These are phyloP conservation scores for Microstegium vimineum DNA, from an alignment of 176 grass and related monocot genomes.

Conservation along the genomic window DNA sequence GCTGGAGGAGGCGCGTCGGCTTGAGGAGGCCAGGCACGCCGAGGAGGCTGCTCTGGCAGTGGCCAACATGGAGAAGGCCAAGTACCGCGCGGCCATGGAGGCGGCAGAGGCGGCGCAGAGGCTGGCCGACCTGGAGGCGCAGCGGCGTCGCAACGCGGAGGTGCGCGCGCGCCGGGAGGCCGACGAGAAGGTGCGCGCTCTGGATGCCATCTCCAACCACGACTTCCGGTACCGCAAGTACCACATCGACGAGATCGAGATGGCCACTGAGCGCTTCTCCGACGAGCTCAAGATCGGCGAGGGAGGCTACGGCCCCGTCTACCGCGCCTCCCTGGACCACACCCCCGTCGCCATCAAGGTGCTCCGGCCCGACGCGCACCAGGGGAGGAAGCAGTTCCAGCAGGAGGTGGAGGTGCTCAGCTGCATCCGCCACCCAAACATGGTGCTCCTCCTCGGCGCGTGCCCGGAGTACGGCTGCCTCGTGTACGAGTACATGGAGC, in stretches of 20 bases:
- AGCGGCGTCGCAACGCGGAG: slow-evolving; percentile 72
- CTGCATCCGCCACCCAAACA: slow-evolving; percentile 92
- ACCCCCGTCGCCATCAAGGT: slow-evolving; percentile 93
- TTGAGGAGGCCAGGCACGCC: slow-evolving; percentile 61
- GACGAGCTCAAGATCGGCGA: slow-evolving; percentile 85
- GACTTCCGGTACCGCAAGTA: slow-evolving; percentile 82
- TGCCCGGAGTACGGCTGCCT: slow-evolving; percentile 89
- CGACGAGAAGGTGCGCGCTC: slow-evolving; percentile 72
- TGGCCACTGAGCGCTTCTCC: slow-evolving; percentile 75
- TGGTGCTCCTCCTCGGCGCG: slow-evolving; percentile 90
- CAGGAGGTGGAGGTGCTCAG: slow-evolving; percentile 97
- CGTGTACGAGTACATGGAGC: slow-evolving; percentile 96
- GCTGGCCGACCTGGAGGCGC: slow-evolving; percentile 76
- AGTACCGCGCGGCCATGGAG: slow-evolving; percentile 62
- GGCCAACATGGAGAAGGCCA: neutral
- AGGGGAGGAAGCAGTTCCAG: slow-evolving; percentile 90
- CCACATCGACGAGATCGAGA: slow-evolving; percentile 82
- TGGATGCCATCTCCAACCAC: slow-evolving; percentile 53
- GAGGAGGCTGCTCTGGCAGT: slow-evolving; percentile 65
- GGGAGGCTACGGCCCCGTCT: slow-evolving; percentile 92
- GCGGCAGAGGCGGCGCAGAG: slow-evolving; percentile 70
- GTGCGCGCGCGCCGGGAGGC: slow-evolving; percentile 69
- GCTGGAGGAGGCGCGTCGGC: slow-evolving; percentile 60
- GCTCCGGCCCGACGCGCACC: slow-evolving; percentile 68
- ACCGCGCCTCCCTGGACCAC: slow-evolving; percentile 76